phyloP scores from a whole-genome alignment of 805 yeast genomes.

The Nakazawaea populi region DNA sequence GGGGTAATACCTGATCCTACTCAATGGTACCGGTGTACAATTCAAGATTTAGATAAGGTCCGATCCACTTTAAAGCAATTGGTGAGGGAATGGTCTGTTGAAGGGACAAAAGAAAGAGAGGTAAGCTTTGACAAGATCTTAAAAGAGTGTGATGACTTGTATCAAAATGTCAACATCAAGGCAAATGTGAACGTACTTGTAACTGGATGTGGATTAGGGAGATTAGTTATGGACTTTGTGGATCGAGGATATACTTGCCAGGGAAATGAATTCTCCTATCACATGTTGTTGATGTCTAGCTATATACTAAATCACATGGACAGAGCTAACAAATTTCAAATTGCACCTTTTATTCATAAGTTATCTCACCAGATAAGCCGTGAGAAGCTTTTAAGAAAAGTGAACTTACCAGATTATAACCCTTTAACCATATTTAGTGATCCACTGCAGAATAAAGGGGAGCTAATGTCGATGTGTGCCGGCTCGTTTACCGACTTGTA shows the following conservation, averaged over 20 bases:
- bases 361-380: constrained; percentile 40
- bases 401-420: constrained; percentile 47
- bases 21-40: constrained; percentile 36
- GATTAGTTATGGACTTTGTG: constrained; percentile 52
- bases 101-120: constrained; percentile 42
- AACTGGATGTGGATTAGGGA: constrained; percentile 64
- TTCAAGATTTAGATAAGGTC: constrained; percentile 50
- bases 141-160: constrained; percentile 25
- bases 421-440: constrained; percentile 33
- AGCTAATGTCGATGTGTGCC: constrained; percentile 63
- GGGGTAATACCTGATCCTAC: constrained; percentile 33
- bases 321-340: constrained; percentile 30
- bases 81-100: constrained; percentile 57
- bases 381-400: constrained; percentile 41
- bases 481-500: constrained; percentile 69
- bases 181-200: constrained; percentile 39
- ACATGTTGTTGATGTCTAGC: constrained; percentile 54
- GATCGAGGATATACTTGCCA: constrained; percentile 52
- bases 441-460: constrained; percentile 34
- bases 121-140: constrained; percentile 33
- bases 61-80: constrained; percentile 49
- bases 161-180: constrained; percentile 31
- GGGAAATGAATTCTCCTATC: constrained; percentile 63
- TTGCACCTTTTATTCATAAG: constrained; percentile 53
- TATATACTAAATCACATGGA: constrained; percentile 44